A percentile compares a stretch with the other conserved stretches of the same genome.
These are phyloP conservation scores for Moelleriella libera DNA, from an alignment of 2,329 filamentous ascomycete genomes.

Conservation along the genomic window DNA sequence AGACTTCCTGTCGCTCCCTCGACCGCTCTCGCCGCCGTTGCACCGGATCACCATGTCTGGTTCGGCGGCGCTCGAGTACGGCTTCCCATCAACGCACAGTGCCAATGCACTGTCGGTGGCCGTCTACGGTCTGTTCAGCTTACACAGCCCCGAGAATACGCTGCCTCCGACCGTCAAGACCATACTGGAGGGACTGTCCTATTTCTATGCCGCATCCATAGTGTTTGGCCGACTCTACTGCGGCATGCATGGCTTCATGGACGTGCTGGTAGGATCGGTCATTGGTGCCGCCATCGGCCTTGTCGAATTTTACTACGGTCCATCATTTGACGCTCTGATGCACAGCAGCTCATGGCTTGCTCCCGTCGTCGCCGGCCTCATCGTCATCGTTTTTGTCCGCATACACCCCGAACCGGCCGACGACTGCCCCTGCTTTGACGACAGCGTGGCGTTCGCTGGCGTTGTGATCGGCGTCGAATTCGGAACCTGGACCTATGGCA, in stretches of 20 bases:
- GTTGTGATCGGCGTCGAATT: constrained; percentile 76
- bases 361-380: constrained; percentile 46
- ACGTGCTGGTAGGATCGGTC: constrained; percentile 68
- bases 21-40: constrained; percentile 81
- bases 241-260: constrained; percentile 95
- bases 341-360: constrained; percentile 49
- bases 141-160: constrained; percentile 51
- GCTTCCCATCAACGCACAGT: constrained; percentile 92
- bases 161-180: constrained; percentile 44
- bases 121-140: constrained; percentile 61
- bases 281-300: constrained; percentile 55
- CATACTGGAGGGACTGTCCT: constrained; percentile 53
- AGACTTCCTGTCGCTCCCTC: constrained; percentile 81
- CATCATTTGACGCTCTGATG: constrained; percentile 57
- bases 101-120: constrained; percentile 94
- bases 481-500: constrained; percentile 70
- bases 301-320: constrained; percentile 45
- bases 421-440: constrained; percentile 93
- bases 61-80: constrained; percentile 87
- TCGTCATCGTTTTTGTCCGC: constrained; percentile 64
- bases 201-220: constrained; percentile 81
- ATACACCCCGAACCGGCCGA: constrained; percentile 93
- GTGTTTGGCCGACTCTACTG: constrained; percentile 87
- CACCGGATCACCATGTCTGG: constrained; percentile 96
- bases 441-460: constrained; percentile 84